Evolutionary conservation across 2,329 filamentous ascomycete genomes (phyloP).

Genomic region (Penicillium sclerotiorum): DNA sequence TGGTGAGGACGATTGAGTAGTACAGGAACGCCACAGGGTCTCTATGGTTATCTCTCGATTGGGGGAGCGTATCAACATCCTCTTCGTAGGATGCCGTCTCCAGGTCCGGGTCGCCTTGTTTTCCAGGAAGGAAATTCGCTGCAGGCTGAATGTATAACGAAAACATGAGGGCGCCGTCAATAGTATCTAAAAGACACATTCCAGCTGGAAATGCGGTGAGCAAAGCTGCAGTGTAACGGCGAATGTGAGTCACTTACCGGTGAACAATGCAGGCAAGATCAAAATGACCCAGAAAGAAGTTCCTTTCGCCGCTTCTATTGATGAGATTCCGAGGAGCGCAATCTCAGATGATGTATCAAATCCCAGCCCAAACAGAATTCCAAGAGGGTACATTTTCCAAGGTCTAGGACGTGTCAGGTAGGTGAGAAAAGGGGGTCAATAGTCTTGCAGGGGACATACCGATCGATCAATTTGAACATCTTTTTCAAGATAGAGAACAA

Average conservation of each 20-base stretch:
- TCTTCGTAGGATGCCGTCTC: slow-evolving; percentile 16
- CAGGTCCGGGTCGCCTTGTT: slow-evolving; percentile 14
- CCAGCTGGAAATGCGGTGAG: slow-evolving; percentile 58
- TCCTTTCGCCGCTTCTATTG: slow-evolving; percentile 80
- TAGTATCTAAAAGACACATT: slow-evolving; percentile 94
- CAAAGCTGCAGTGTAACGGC: background rate
- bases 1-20: slow-evolving; percentile 86
- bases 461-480: slow-evolving; percentile 72
- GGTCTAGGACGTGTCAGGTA: slow-evolving; percentile 30
- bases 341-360: slow-evolving; percentile 97
- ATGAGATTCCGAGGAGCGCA: slow-evolving; percentile 85
- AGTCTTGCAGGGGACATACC: slow-evolving; percentile 28
- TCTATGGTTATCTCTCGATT: slow-evolving; percentile 55
- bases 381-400: slow-evolving; percentile 96
- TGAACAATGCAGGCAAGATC: slow-evolving; percentile 88
- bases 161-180: slow-evolving; percentile 94
- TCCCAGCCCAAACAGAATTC: slow-evolving; percentile 84
- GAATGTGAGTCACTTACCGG: slow-evolving; percentile 58
- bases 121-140: slow-evolving; percentile 40
- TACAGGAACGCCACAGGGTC: slow-evolving; percentile 90
- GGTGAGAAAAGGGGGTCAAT: background rate
- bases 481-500: slow-evolving; percentile 71
- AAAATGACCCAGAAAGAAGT: slow-evolving; percentile 93
- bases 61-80: slow-evolving; percentile 22
- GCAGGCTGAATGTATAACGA: slow-evolving; percentile 73